Evolutionary conservation across 139 green algal species (phyloP).

Genomic region (Tetraselmis striata): DNA sequence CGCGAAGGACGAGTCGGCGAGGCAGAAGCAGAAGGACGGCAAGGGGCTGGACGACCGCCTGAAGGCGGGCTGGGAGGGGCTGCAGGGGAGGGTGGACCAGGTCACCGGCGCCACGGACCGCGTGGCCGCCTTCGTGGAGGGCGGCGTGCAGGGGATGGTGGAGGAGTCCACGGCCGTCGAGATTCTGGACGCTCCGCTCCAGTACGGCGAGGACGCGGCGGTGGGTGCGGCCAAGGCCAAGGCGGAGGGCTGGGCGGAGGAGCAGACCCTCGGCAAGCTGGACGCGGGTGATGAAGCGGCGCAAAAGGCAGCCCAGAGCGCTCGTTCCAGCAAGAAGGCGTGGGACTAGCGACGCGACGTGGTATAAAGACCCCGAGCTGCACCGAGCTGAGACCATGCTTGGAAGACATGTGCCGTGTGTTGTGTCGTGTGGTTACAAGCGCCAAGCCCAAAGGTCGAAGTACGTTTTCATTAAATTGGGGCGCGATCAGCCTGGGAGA

Average conservation of each 20-base stretch:
- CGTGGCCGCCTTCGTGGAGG: not conserved
- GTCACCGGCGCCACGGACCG: not conserved
- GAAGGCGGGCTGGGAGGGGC: not conserved
- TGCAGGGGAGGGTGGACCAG: not conserved
- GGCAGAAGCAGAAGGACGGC: not conserved
- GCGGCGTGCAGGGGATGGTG: not conserved
- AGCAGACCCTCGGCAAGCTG: not conserved
- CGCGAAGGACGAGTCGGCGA: not conserved
- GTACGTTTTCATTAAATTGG: too few relatives aligned
- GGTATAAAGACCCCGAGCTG: too few relatives aligned
- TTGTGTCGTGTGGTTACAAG: too few relatives aligned
- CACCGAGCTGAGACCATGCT: too few relatives aligned
- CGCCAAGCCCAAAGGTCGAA: too few relatives aligned
- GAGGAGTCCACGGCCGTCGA: not conserved
- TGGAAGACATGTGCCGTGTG: too few relatives aligned
- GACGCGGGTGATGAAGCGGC: not conserved
- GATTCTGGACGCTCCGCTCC: not conserved
- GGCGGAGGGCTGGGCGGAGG: not conserved
- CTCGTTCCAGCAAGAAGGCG: too few relatives aligned
- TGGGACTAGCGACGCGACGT: too few relatives aligned
- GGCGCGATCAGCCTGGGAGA: too few relatives aligned
- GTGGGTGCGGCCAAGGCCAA: not conserved
- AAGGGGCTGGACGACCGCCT: not conserved
- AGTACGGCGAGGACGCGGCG: not conserved
- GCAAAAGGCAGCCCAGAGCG: not conserved